phyloP scores from a whole-genome alignment of 257 asterid species.

The Nicotiana otophora region DNA sequence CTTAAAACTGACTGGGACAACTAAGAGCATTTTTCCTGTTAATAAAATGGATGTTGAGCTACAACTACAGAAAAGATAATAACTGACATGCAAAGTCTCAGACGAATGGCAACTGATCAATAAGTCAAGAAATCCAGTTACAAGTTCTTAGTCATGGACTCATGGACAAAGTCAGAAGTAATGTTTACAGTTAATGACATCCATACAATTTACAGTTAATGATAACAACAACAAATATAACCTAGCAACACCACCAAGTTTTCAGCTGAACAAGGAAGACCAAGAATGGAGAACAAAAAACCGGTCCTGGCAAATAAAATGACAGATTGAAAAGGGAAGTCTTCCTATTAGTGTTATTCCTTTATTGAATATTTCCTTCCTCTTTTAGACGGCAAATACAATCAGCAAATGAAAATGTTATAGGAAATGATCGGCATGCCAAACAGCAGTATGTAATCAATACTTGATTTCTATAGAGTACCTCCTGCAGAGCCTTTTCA shows the following conservation, averaged over 20 bases:
- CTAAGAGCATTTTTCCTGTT: neutral
- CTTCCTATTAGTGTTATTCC: neutral
- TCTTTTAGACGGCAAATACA: neutral
- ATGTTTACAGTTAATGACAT: neutral
- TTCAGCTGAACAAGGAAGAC: conserved; percentile 1
- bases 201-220: neutral
- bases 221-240: neutral
- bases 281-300: neutral
- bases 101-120: neutral
- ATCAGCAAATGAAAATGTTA: neutral
- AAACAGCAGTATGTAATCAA: neutral
- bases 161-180: neutral
- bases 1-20: neutral
- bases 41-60: neutral
- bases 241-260: neutral
- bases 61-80: neutral
- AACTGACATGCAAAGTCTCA: neutral
- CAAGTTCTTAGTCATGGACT: neutral
- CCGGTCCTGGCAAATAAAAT: neutral
- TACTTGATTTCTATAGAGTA: neutral
- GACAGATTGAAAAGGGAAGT: neutral
- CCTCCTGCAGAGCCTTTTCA: conserved; percentile 26
- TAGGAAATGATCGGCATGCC: neutral
- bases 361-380: conserved; percentile 2
- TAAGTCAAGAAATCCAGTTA: neutral